phyloP scores from a whole-genome alignment of 2,329 filamentous ascomycete genomes.

The Penicillium oxalicum region DNA sequence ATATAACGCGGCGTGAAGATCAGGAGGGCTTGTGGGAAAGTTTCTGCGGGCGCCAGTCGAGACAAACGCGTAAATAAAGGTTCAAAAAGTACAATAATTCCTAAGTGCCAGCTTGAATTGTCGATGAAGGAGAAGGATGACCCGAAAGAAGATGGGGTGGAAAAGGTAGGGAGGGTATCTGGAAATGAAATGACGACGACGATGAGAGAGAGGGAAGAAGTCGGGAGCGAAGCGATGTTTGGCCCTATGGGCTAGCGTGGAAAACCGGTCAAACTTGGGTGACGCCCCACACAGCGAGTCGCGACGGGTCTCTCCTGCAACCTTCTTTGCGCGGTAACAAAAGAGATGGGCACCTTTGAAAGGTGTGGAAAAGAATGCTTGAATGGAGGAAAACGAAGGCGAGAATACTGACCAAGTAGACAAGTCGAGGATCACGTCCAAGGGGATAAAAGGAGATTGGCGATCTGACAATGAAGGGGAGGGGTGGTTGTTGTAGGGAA shows the following conservation, averaged over 20 bases:
- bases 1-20: conserved; percentile 29
- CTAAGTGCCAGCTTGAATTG: conserved; percentile 13
- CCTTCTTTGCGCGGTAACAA: not conserved
- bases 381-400: conserved; percentile 5
- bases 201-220: conserved; percentile 28
- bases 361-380: not conserved
- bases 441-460: conserved; percentile 5
- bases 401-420: conserved; percentile 7
- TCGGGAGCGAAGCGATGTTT: conserved; percentile 38
- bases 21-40: conserved; percentile 20
- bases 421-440: not conserved
- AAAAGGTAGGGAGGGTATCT: conserved; percentile 18
- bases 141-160: conserved; percentile 11
- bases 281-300: conserved; percentile 35
- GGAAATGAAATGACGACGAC: conserved; percentile 24
- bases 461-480: conserved; percentile 24
- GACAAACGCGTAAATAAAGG: conserved; percentile 13
- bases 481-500: conserved; percentile 7
- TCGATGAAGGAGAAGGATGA: conserved; percentile 5
- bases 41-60: conserved; percentile 19
- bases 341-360: not conserved
- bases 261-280: conserved; percentile 29
- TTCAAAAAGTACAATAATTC: conserved; percentile 13
- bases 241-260: conserved; percentile 38
- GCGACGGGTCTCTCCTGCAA: conserved; percentile 16